Base-by-base conservation (phyloP, 2,329 filamentous ascomycete genomes). In the Fusarium chlamydosporum region DNA sequence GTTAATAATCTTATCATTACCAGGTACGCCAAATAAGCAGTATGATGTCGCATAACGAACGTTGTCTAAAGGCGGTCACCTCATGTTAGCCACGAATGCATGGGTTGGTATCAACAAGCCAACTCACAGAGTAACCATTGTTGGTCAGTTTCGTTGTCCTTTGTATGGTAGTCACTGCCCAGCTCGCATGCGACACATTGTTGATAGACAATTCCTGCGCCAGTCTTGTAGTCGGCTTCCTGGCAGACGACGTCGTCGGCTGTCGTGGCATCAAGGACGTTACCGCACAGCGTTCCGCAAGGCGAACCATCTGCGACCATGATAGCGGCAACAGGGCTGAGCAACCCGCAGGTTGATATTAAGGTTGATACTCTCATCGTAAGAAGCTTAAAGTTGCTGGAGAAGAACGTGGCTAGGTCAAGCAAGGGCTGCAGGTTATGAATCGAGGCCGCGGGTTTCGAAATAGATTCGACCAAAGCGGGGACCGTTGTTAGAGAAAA, bases 91-190 rank as follows among this genome's bases (percentile, higher is more conserved):
- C 23, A 6, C 23, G 23, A 23, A 6, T 23, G 23, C 6, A n/a
- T 15, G n/a, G n/a, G n/a, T n/a, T n/a, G n/a, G n/a, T n/a, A n/a
- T n/a, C n/a, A n/a, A n/a, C n/a, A n/a, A n/a, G n/a, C n/a, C 15
- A 16, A 80, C 86, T 71, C 77, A 89, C 87, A 90, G 16, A 90
- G 76, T 51, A 84, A 78, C 65, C 81, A 84, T 67, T 87, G 80
- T 12, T 85, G 76, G 69, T 91, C 88, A 1, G 86, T 84, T 57
- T 83, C 69, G 15, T 80, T 81, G 18, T 78, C 74, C 7, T 71
- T 77, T 2, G 77, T 71, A n/a, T 65, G 84, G 15, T 79, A 88
- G 6, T 77, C 76, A 76, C 88, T 90, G 3, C 72, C 75, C 29
- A 83, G 72, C 69, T 89, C 81, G 75, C 87, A 89, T 37, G 79